Evolutionary conservation across 345 rosid species (phyloP), one percentile per base, ranked within the genome.

Genomic region (Gossypium australe): DNA sequence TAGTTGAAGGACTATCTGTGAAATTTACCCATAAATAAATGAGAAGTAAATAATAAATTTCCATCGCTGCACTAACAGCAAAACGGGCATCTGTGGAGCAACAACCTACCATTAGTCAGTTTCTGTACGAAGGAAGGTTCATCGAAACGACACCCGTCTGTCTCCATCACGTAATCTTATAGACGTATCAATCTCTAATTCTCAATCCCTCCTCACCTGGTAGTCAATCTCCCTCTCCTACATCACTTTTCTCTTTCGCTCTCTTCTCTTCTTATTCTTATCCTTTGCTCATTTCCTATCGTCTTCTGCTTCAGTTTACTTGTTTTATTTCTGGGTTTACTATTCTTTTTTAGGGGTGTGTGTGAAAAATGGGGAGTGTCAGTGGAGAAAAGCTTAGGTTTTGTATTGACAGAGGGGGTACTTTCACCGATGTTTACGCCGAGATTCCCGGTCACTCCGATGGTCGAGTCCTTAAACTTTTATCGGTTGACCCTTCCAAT

Each of bases 391-490:
- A 89, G 76, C 83, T 95, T 11, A 79, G 92, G 79, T 91, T 92
- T 83, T 93, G 98, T 81, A 93, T 91, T 2, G 98, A 95, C 68
- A 86, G 97, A 85, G 99, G 99, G 7, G 99, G 98, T 11, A 93
- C 99, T 3, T 94, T 94, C 79, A 94, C 98, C 41, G 99, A 94
- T 71, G 91, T 94, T n/a, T 94, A 94, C 61, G 97, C 99, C 13
- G 98, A 93, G 82, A 82, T 95, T 52, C 99, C 99, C 0, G 97
- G 99, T 2, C 85, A 82, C 27, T 52, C 85, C 3, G 87, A 88
- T 52, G 98, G 94, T 18, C 87, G 84, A 52, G 97, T 91, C 16
- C 56, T 94, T 85, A 94, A 94, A 73, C 95, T 94, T 70, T 81
- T 94, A 72, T 94, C 99, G 5, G 99, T 93, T 10, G 99, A 94